phyloP scores from a whole-genome alignment of 1,284 basidiomycete genomes.

The Takashimella koratensis region DNA sequence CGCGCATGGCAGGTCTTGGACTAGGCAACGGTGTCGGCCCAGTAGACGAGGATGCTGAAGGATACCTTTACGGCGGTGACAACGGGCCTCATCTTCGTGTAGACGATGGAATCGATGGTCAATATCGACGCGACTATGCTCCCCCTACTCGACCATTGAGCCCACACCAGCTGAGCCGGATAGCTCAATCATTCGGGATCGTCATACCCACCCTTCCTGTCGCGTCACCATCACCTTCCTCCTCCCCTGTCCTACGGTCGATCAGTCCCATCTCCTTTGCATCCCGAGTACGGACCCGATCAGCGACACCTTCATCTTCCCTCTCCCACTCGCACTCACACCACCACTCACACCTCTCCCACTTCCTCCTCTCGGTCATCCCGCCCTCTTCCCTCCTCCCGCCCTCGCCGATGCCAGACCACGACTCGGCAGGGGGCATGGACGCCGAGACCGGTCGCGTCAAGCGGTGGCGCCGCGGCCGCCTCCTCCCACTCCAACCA shows the following conservation, averaged over 20 bases:
- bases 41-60: too few relatives aligned
- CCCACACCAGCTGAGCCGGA: slow-evolving; percentile 39
- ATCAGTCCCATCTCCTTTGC: not conserved
- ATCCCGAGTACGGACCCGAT: not conserved
- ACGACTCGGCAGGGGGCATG: not conserved
- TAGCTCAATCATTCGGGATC: slow-evolving; percentile 46
- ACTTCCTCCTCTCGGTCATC: slow-evolving; percentile 35
- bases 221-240: slow-evolving; percentile 6
- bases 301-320: not conserved
- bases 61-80: slow-evolving; percentile 3
- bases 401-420: slow-evolving; percentile 3
- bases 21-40: not conserved
- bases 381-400: slow-evolving; percentile 34
- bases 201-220: slow-evolving; percentile 30
- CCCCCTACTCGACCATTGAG: slow-evolving; percentile 37
- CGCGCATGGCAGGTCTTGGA: not conserved
- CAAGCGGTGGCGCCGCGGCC: slow-evolving; percentile 38
- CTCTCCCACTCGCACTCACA: not conserved
- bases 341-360: not conserved
- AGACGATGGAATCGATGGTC: not conserved
- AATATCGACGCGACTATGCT: slow-evolving; percentile 17
- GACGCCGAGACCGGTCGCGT: slow-evolving; percentile 16
- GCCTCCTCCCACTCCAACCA: slow-evolving; percentile 41
- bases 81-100: too few relatives aligned
- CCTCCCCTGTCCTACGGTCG: slow-evolving; percentile 4